These are phyloP conservation scores for Mycena pura DNA, from an alignment of 768 basidiomycete species.

Conservation along the genomic window DNA sequence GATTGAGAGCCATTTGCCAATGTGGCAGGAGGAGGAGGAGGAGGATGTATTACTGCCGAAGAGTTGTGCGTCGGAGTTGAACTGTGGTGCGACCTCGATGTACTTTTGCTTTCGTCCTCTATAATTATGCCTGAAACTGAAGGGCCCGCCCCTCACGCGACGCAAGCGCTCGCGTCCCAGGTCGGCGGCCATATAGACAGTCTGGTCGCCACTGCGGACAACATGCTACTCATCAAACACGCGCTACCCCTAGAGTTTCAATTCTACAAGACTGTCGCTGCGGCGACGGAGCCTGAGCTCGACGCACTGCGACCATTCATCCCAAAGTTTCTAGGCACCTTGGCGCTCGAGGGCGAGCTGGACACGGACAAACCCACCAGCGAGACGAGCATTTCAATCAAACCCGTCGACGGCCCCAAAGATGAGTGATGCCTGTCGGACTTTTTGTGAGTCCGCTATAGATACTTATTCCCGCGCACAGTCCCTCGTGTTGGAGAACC, in stretches of 20 bases:
- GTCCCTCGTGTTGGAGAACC: conserved; percentile 87
- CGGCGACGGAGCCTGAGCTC: conserved; percentile 41
- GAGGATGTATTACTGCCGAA: too few species aligned
- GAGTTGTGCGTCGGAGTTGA: background rate
- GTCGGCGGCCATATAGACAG: conserved; percentile 81
- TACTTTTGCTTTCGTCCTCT: background rate
- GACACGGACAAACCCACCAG: conserved; percentile 40
- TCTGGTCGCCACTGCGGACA: conserved; percentile 73
- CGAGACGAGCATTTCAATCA: conserved; percentile 31
- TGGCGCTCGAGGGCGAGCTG: conserved; percentile 72
- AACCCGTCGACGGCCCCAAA: conserved; percentile 44
- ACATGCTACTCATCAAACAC: conserved; percentile 83
- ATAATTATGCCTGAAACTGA: background rate
- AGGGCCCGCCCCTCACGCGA: conserved; percentile 15
- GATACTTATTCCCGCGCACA: conserved; percentile 44
- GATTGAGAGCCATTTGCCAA: conserved; percentile 37
- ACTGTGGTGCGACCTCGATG: background rate
- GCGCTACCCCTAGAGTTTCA: conserved; percentile 65
- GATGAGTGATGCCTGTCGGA: conserved; percentile 45
- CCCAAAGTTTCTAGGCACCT: conserved; percentile 81
- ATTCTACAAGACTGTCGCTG: conserved; percentile 70
- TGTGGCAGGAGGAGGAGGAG: too few species aligned
- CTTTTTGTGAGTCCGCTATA: background rate
- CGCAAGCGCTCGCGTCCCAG: conserved; percentile 57
- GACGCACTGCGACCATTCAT: conserved; percentile 62